These are phyloP conservation scores for Alnus rubra DNA, from an alignment of 306 rosid genomes.

Conservation along the genomic window DNA sequence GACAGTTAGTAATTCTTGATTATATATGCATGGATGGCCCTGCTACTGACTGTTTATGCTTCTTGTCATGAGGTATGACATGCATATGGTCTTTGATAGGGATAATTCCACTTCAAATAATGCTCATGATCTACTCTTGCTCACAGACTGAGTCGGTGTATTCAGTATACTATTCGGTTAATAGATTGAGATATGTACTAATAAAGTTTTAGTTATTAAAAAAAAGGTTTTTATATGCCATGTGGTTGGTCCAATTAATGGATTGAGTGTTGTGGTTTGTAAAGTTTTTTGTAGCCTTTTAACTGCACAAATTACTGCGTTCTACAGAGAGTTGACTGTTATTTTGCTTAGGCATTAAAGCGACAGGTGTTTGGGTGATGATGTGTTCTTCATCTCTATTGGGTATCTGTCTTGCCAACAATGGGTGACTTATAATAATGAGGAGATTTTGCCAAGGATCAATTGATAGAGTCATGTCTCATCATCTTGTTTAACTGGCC, in stretches of 20 bases:
- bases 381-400: slow-evolving; percentile 72
- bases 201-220: neutral
- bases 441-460: neutral
- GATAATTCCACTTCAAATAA: neutral
- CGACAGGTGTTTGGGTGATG: neutral
- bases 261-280: neutral
- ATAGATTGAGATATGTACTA: neutral
- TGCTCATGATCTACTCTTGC: neutral
- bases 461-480: neutral
- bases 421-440: no score
- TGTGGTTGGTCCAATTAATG: neutral
- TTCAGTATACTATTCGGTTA: neutral
- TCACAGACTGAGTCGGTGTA: neutral
- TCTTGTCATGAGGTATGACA: neutral
- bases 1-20: neutral
- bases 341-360: neutral
- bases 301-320: neutral
- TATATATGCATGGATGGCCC: neutral
- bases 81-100: neutral
- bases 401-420: slow-evolving; percentile 10
- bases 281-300: neutral
- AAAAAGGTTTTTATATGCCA: neutral
- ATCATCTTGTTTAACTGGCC: neutral
- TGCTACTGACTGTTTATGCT: neutral
- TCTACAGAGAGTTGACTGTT: neutral